Evolutionary conservation across 2,329 filamentous ascomycete genomes (phyloP).

Genomic region (Fonsecaea pugnacius): DNA sequence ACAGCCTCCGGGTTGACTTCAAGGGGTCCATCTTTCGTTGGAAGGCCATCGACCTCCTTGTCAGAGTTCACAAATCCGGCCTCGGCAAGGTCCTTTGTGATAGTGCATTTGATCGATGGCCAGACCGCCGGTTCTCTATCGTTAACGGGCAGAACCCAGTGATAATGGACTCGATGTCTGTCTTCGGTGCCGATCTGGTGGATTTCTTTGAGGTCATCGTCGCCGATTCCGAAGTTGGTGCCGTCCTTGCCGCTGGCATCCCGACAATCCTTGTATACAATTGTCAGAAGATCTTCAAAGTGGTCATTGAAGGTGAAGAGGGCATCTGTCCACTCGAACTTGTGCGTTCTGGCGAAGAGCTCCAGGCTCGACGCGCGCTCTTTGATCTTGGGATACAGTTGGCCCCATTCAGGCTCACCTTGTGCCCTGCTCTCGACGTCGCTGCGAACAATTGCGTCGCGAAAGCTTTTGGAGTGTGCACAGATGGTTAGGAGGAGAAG

Average conservation of each 20-base stretch:
- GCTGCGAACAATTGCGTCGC: slow-evolving; percentile 9
- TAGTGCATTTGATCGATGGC: slow-evolving; percentile 18
- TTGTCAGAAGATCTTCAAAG: slow-evolving; percentile 16
- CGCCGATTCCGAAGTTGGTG: slow-evolving; percentile 23
- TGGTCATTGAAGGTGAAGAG: slow-evolving; percentile 12
- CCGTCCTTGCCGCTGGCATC: slow-evolving; percentile 1
- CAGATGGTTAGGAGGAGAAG: slow-evolving; percentile 30
- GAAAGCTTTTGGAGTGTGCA: slow-evolving; percentile 29
- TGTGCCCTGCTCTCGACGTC: slow-evolving; percentile 16
- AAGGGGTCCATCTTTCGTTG: background rate
- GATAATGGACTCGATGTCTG: slow-evolving; percentile 15
- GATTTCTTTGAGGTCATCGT: slow-evolving; percentile 10
- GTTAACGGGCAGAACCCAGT: slow-evolving; percentile 22
- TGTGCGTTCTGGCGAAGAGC: slow-evolving; percentile 26
- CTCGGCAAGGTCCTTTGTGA: slow-evolving; percentile 12
- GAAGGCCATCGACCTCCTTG: background rate
- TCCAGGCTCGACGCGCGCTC: slow-evolving; percentile 26
- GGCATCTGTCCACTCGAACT: slow-evolving; percentile 20
- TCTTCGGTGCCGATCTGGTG: slow-evolving; percentile 13
- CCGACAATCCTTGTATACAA: slow-evolving; percentile 14
- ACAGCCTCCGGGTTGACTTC: background rate
- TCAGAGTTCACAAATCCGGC: slow-evolving; percentile 11
- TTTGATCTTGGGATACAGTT: slow-evolving; percentile 16
- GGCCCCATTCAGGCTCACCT: slow-evolving; percentile 12
- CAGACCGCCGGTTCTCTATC: slow-evolving; percentile 5